Evolutionary conservation across 2,329 filamentous ascomycete species (phyloP), one percentile per base, ranked within the genome.

Genomic region (Intubia oerlemansii): DNA sequence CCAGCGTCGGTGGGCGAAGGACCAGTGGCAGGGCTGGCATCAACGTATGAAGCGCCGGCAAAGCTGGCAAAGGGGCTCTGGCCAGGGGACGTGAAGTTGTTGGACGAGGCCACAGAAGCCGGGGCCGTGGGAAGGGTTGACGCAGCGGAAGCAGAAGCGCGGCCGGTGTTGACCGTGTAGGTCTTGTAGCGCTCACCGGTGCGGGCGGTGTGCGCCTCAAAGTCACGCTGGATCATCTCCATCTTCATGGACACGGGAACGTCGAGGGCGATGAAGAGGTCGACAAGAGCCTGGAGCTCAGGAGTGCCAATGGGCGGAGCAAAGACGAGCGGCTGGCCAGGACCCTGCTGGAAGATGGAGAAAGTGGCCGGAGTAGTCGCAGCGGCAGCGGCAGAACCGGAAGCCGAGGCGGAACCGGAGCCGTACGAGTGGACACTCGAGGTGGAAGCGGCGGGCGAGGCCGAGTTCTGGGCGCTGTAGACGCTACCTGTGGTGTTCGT

Each of bases 111-210:
- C 4, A 13, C 24, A 13, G 27, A 18, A 11, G 25, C 17, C 16
- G 28, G 25, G 12, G 32, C 14, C 8, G 24, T 17, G 9, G 18
- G 10, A 5, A 30, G 11, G 4, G 24, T 25, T 1, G 28, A 10
- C 3, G 34, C 12, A 7, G 29, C 31, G 16, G 31, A 19, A 0
- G 29, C 19, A 5, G 27, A 10, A 4, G 5, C 5, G 13, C 13
- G 14, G 27, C 18, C 27, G 5, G 27, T 24, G n/a, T n/a, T n/a
- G 3, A 67, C 57, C 28, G 57, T 49, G 42, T 70, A 71, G 44
- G 68, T 70, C 48, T 67, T 71, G 51, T 62, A 66, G 16, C 54
- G 52, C 41, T 69, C 56, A 14, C 65, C 64, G 2, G 65, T 70
- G 32, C 51, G 41, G 29, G 56, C 52, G 24, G 54, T 24, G 19